Percentiles rank a stretch among this genome's conserved stretches.
Evolutionary conservation across 2,329 filamentous ascomycete species (phyloP).

Genomic region (Zymoseptoria crescenta): DNA sequence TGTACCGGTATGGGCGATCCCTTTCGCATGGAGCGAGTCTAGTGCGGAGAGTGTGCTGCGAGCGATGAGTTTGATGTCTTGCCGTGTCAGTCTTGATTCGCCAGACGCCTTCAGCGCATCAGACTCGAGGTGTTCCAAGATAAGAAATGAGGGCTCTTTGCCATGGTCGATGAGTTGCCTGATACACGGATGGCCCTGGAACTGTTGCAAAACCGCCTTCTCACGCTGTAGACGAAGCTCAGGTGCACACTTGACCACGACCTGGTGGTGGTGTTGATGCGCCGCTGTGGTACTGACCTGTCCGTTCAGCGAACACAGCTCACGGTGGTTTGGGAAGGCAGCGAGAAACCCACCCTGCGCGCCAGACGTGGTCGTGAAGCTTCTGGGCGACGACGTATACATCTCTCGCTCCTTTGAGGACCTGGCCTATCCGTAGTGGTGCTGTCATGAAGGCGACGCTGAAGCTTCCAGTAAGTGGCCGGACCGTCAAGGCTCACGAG

Average conservation of each 20-base stretch:
- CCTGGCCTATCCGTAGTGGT: constrained; percentile 9
- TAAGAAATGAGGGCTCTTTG: constrained; percentile 6
- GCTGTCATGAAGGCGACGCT: not conserved
- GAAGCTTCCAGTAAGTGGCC: not conserved
- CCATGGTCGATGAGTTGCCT: constrained; percentile 7
- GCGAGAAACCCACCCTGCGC: constrained; percentile 3
- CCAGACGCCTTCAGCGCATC: constrained; percentile 4
- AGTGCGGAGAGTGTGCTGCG: constrained; percentile 22
- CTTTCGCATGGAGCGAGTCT: constrained; percentile 22
- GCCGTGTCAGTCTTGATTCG: constrained; percentile 4
- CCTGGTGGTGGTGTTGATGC: not conserved
- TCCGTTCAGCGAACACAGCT: constrained; percentile 2
- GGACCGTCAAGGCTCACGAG: not conserved
- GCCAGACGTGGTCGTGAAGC: constrained; percentile 9
- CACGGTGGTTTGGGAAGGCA: not conserved
- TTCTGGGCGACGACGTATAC: constrained; percentile 8
- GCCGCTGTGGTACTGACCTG: not conserved
- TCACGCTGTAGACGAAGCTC: constrained; percentile 5
- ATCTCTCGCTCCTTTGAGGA: constrained; percentile 6
- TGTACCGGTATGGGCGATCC: constrained; percentile 22
- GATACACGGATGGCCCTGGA: constrained; percentile 4
- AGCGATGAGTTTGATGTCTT: constrained; percentile 16
- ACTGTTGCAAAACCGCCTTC: constrained; percentile 6
- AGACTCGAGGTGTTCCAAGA: constrained; percentile 6
- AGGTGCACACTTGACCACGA: constrained; percentile 7